Percentiles rank a stretch among this genome's conserved stretches.
Evolutionary conservation across 2,329 filamentous ascomycete genomes (phyloP).

Genomic region (Microcyclospora tardicrescens): DNA sequence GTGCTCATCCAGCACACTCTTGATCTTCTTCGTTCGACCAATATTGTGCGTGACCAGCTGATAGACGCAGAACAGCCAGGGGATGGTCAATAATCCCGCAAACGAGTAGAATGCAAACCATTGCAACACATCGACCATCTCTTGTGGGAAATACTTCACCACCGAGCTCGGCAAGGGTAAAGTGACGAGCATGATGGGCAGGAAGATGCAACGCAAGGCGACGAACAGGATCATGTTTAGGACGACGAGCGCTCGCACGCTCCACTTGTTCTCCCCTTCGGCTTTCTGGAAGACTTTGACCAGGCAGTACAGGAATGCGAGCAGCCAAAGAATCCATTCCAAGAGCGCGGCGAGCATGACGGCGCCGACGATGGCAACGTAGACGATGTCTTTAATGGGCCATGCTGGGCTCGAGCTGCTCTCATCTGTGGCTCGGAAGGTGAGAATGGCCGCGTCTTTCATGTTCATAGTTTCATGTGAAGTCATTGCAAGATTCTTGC

Average conservation of each 20-base stretch:
- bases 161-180: slow-evolving; percentile 66
- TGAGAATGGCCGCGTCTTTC: too few species aligned
- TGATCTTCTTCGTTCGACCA: slow-evolving; percentile 68
- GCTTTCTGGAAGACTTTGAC: slow-evolving; percentile 81
- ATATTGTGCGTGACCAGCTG: slow-evolving; percentile 79
- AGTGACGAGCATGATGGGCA: slow-evolving; percentile 90
- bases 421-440: too few species aligned
- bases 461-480: too few species aligned
- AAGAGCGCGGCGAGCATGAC: slow-evolving; percentile 75
- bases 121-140: slow-evolving; percentile 61
- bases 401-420: slow-evolving; percentile 4
- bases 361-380: slow-evolving; percentile 65
- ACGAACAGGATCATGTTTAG: slow-evolving; percentile 62
- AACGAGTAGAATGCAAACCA: slow-evolving; percentile 97
- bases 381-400: slow-evolving; percentile 54
- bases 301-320: slow-evolving; percentile 86
- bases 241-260: slow-evolving; percentile 63
- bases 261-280: slow-evolving; percentile 46
- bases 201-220: slow-evolving; percentile 70
- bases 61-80: slow-evolving; percentile 88
- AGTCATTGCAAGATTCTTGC: too few species aligned
- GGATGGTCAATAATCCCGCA: slow-evolving; percentile 67
- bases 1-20: slow-evolving; percentile 68
- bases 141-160: slow-evolving; percentile 55
- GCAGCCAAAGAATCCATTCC: slow-evolving; percentile 90